Percentiles rank a stretch among this genome's conserved stretches.
phyloP scores from a whole-genome alignment of 106 monocot genomes.

The Acorus calamus region DNA sequence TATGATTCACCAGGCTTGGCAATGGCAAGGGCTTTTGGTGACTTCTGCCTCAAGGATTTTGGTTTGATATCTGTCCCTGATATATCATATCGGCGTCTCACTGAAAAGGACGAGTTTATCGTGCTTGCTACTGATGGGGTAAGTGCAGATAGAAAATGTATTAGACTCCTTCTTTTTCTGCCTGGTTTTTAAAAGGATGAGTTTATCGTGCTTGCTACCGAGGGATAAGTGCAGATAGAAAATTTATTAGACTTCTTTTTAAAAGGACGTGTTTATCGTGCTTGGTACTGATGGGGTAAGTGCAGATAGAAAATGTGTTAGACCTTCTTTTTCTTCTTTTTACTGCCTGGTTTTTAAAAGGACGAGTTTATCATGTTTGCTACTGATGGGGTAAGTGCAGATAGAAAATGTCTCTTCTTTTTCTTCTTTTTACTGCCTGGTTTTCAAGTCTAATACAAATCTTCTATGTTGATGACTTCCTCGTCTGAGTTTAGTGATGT shows the following conservation, averaged over 20 bases:
- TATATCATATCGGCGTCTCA: slow-evolving; percentile 33
- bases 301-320: not conserved
- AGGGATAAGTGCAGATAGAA: too few relatives aligned
- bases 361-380: too few relatives aligned
- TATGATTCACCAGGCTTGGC: slow-evolving; percentile 51
- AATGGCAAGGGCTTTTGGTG: slow-evolving; percentile 65
- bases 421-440: too few relatives aligned
- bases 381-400: too few relatives aligned
- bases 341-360: not conserved
- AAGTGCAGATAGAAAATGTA: not conserved
- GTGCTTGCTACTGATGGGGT: slow-evolving; percentile 72
- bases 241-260: too few relatives aligned
- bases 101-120: slow-evolving; percentile 46
- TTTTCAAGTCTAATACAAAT: not conserved
- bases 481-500: too few relatives aligned
- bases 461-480: too few relatives aligned
- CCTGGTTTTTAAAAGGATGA: not conserved
- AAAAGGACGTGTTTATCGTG: slow-evolving; percentile 48
- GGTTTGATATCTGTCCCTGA: slow-evolving; percentile 67
- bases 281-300: slow-evolving; percentile 68
- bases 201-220: too few relatives aligned
- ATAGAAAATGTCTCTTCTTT: too few relatives aligned
- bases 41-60: slow-evolving; percentile 69
- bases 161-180: not conserved
- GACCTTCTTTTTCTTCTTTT: not conserved